These are phyloP conservation scores for Xerocomus minutiporus DNA, from an alignment of 1,284 basidiomycete genomes.

Conservation along the genomic window DNA sequence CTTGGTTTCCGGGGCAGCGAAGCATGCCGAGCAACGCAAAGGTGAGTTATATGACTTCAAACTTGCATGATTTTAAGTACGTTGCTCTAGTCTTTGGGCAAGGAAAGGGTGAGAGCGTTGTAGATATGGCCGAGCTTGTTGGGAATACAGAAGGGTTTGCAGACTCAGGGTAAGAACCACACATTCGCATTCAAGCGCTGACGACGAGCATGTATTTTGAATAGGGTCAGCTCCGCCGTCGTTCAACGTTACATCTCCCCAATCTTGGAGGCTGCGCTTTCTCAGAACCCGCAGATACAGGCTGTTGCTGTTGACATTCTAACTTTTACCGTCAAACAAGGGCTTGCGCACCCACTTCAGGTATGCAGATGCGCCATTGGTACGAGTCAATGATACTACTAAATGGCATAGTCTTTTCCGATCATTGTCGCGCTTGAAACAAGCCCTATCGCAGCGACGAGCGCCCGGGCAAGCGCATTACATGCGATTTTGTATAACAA, in stretches of 20 bases:
- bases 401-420: conserved; percentile 71
- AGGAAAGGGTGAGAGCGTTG: conserved; percentile 44
- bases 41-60: conserved; percentile 33
- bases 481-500: conserved; percentile 85
- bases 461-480: conserved; percentile 73
- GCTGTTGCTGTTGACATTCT: conserved; percentile 86
- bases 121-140: conserved; percentile 89
- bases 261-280: conserved; percentile 79
- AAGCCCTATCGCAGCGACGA: conserved; percentile 56
- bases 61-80: neutral
- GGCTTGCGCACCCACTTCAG: conserved; percentile 90
- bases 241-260: conserved; percentile 87
- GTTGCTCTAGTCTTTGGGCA: conserved; percentile 32
- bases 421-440: conserved; percentile 93
- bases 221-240: conserved; percentile 86
- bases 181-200: neutral
- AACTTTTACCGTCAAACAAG: conserved; percentile 90
- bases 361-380: conserved; percentile 35
- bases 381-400: neutral
- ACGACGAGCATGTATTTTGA: neutral
- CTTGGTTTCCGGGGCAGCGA: conserved; percentile 73
- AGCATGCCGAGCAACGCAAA: conserved; percentile 66
- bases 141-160: conserved; percentile 93
- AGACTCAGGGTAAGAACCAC: conserved; percentile 75
- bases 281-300: conserved; percentile 69